A percentile compares a stretch with the other conserved stretches of the same genome.
Conservation (phyloP, 139 green algal genomes). For the Chlamydomonas schloesseri region DNA sequence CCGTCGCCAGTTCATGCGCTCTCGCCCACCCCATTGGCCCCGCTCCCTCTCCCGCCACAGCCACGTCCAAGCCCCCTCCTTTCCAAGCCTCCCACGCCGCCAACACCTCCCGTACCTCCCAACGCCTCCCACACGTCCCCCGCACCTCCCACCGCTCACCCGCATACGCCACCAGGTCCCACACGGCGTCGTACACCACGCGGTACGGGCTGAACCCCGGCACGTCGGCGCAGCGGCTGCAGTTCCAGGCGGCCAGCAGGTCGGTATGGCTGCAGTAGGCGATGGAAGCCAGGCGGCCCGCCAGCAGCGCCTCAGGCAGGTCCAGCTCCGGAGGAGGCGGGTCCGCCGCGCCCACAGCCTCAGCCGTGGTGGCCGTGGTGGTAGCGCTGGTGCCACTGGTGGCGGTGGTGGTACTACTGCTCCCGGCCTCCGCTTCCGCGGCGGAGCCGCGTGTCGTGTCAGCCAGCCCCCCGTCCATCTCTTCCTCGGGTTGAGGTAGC, state of each 20-base stretch:
- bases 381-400: background rate
- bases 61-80: too few relatives aligned
- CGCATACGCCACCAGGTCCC: constrained; percentile 80
- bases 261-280: constrained; percentile 75
- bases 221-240: constrained; percentile 69
- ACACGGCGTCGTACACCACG: constrained; percentile 71
- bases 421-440: background rate
- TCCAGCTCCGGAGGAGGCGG: constrained; percentile 50
- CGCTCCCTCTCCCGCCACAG: too few relatives aligned
- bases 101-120: too few relatives aligned
- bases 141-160: too few relatives aligned
- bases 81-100: too few relatives aligned
- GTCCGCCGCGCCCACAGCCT: background rate
- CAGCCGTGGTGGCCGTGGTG: background rate
- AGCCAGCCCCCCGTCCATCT: too few relatives aligned
- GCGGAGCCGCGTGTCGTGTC: too few relatives aligned
- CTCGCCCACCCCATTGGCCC: too few relatives aligned
- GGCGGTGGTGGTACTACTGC: background rate
- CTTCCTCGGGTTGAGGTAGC: too few relatives aligned
- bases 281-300: constrained; percentile 68
- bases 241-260: constrained; percentile 79
- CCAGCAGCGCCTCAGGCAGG: constrained; percentile 53
- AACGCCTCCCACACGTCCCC: too few relatives aligned
- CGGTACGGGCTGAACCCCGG: constrained; percentile 56
- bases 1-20: too few relatives aligned